phyloP scores from a whole-genome alignment of 768 basidiomycete genomes.

The Amanita polypyramis region DNA sequence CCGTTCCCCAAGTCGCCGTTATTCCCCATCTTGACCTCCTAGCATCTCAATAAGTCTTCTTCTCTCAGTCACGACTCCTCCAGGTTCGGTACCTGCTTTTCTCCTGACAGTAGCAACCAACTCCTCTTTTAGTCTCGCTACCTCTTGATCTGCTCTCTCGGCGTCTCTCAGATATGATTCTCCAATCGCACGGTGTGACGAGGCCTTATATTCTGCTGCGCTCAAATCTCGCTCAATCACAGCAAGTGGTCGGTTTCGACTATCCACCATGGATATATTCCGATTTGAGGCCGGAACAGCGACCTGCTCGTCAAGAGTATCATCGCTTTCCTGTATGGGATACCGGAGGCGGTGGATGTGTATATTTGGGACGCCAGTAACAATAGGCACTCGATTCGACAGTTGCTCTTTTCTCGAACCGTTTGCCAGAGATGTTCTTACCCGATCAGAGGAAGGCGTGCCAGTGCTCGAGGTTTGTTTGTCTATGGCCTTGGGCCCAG shows the following conservation, averaged over 20 bases:
- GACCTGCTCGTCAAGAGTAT: not conserved
- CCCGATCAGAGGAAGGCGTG: no score
- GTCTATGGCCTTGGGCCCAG: no score
- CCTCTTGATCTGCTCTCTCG: conserved; percentile 2
- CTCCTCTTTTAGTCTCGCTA: conserved; percentile 2
- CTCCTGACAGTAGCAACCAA: not conserved
- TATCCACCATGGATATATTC: not conserved
- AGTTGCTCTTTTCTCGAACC: no score
- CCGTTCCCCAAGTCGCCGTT: not conserved
- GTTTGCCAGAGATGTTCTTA: no score
- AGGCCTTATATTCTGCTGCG: conserved; percentile 1
- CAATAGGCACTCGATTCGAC: no score
- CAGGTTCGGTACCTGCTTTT: not conserved
- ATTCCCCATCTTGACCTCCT: not conserved
- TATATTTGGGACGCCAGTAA: no score
- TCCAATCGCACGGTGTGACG: not conserved
- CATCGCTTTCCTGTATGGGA: not conserved
- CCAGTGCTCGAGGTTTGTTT: no score
- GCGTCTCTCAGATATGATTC: not conserved
- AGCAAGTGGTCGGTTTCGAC: not conserved
- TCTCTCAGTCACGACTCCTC: not conserved
- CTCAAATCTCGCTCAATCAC: conserved; percentile 1
- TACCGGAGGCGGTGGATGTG: no score
- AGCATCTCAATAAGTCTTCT: conserved; percentile 1
- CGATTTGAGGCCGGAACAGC: not conserved